Evolutionary conservation across 345 rosid genomes (phyloP).

Genomic region (Heritiera fomes): DNA sequence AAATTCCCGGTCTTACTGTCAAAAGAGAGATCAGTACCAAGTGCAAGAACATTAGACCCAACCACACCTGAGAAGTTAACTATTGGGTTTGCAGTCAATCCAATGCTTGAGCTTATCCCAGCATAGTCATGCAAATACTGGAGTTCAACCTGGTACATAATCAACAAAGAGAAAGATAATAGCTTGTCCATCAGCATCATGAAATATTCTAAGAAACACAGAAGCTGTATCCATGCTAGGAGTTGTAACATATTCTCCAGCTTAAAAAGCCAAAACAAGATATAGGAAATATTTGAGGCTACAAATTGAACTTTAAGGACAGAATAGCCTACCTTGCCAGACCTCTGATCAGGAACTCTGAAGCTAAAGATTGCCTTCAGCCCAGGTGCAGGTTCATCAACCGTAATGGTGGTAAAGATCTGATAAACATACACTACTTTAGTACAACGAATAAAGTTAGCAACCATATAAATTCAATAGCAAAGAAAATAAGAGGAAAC

Average conservation of each 20-base stretch:
- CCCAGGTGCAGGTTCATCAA: constrained; percentile 92
- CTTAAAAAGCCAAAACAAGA: not conserved
- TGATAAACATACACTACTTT: constrained; percentile 29
- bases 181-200: not conserved
- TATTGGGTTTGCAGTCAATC: constrained; percentile 75
- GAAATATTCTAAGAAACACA: not conserved
- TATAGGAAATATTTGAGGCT: not conserved
- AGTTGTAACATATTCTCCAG: not conserved
- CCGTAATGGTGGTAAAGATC: constrained; percentile 75
- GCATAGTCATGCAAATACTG: constrained; percentile 89
- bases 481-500: not conserved
- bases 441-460: not conserved
- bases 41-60: constrained; percentile 57
- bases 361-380: constrained; percentile 78
- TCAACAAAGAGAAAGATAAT: constrained; percentile 13
- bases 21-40: constrained; percentile 80
- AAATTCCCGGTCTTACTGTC: constrained; percentile 78
- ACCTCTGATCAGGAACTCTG: constrained; percentile 86
- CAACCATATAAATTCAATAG: not conserved
- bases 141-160: constrained; percentile 64
- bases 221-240: not conserved
- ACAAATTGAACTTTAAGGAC: not conserved
- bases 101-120: constrained; percentile 78
- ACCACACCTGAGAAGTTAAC: constrained; percentile 82
- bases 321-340: constrained; percentile 71